phyloP scores from a whole-genome alignment of 495 filamentous ascomycete species.

The Xylaria telfairii region DNA sequence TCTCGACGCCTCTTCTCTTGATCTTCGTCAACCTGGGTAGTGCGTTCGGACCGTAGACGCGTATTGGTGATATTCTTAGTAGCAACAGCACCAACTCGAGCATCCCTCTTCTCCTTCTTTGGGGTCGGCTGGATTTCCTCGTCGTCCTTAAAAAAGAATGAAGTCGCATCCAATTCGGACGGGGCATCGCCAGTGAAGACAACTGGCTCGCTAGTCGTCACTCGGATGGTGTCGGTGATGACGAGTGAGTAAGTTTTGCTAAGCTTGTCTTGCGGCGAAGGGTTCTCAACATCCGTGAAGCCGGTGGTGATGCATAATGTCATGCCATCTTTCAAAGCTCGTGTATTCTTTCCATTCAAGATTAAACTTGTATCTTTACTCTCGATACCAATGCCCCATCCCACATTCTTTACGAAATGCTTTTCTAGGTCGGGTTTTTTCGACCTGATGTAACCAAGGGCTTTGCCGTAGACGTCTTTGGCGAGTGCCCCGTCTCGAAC shows the following conservation, averaged over 20 bases:
- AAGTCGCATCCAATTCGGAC: conserved; percentile 86
- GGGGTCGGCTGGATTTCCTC: conserved; percentile 69
- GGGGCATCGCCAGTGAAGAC: conserved; percentile 94
- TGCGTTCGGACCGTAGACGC: conserved; percentile 88
- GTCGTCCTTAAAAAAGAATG: conserved; percentile 97
- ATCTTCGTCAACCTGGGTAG: conserved; percentile 84
- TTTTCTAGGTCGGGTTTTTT: conserved; percentile 95
- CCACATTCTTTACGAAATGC: conserved; percentile 89
- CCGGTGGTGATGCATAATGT: conserved; percentile 88
- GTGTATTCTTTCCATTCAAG: conserved; percentile 82
- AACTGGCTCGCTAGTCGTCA: conserved; percentile 73
- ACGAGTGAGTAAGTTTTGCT: conserved; percentile 87
- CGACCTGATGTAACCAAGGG: conserved; percentile 72
- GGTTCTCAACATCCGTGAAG: conserved; percentile 85
- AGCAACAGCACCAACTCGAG: conserved; percentile 80
- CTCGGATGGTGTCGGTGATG: conserved; percentile 91
- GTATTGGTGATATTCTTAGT: conserved; percentile 93
- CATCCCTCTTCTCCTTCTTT: conserved; percentile 83
- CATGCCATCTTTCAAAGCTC: conserved; percentile 92
- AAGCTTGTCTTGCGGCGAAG: conserved; percentile 80
- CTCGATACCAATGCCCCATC: conserved; percentile 91
- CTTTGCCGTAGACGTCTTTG: conserved; percentile 93
- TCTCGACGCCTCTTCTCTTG: conserved; percentile 85
- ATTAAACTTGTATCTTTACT: conserved; percentile 79
- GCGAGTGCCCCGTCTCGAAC: conserved; percentile 84